Evolutionary conservation across 2,329 filamentous ascomycete species (phyloP).

Genomic region (Sclerotinia trifoliorum): DNA sequence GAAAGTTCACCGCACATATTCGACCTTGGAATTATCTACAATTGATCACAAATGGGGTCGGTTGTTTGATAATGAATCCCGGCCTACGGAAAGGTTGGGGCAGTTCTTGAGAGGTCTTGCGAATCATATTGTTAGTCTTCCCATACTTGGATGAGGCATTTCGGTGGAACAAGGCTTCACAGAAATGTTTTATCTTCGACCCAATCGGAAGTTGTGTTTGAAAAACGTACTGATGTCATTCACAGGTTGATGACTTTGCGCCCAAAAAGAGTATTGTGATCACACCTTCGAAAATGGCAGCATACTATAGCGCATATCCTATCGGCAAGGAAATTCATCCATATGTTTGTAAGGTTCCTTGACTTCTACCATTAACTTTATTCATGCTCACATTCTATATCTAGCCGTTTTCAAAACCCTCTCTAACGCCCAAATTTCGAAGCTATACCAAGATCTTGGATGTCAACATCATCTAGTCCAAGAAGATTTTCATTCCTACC

Average conservation of each 20-base stretch:
- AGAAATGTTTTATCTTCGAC: neutral
- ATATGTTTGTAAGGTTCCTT: constrained; percentile 57
- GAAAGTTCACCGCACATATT: constrained; percentile 31
- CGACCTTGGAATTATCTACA: constrained; percentile 51
- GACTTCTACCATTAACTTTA: constrained; percentile 5
- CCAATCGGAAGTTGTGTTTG: neutral
- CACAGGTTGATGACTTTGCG: constrained; percentile 65
- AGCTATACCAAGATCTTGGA: constrained; percentile 55
- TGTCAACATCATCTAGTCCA: constrained; percentile 66
- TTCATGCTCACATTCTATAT: constrained; percentile 23
- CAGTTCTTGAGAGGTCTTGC: constrained; percentile 74
- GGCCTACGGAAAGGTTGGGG: constrained; percentile 65
- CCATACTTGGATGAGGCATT: neutral
- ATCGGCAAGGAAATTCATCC: constrained; percentile 63
- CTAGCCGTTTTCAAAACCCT: constrained; percentile 34
- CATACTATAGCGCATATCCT: constrained; percentile 68
- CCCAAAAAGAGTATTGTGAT: constrained; percentile 69
- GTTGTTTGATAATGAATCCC: constrained; percentile 67
- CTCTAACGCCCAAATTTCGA: constrained; percentile 51
- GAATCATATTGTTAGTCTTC: constrained; percentile 62
- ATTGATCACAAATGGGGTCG: constrained; percentile 74
- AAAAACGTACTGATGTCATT: constrained; percentile 24
- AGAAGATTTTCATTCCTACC: constrained; percentile 49
- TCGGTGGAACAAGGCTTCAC: neutral
- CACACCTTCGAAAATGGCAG: constrained; percentile 70